A percentile compares a stretch with the other conserved stretches of the same genome.
phyloP scores from a whole-genome alignment of 805 yeast genomes.

The Candida berthetii region DNA sequence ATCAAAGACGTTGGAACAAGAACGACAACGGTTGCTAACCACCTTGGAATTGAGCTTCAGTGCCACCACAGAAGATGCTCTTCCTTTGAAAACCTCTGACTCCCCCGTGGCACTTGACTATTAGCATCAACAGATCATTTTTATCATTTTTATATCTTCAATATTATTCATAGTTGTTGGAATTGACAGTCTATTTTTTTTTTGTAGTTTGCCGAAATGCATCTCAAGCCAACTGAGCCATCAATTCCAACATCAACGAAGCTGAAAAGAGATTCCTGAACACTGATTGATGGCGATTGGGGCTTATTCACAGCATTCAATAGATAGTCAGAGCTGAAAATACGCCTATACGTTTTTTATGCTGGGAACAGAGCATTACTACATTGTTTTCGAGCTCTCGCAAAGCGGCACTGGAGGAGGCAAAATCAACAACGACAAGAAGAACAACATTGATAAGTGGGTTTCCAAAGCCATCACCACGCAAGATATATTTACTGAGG shows the following conservation, averaged over 20 bases:
- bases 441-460: background rate
- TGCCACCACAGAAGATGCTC: background rate
- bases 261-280: no score
- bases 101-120: background rate
- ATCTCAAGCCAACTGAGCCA: no score
- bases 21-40: constrained; percentile 6
- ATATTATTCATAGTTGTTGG: no score
- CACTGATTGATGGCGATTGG: no score
- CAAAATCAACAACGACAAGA: background rate
- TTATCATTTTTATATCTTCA: no score
- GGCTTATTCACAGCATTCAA: no score
- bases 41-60: background rate
- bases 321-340: no score
- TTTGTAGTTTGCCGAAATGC: no score
- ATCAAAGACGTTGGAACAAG: constrained; percentile 9
- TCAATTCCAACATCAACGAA: no score
- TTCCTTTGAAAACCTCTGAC: background rate
- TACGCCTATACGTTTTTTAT: no score
- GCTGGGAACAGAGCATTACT: background rate
- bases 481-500: background rate
- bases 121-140: no score
- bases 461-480: background rate
- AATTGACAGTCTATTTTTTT: no score
- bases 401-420: background rate
- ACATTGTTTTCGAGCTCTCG: background rate